Base-by-base conservation (phyloP, 2,329 filamentous ascomycete genomes). In the Calonectria henricotiae region DNA sequence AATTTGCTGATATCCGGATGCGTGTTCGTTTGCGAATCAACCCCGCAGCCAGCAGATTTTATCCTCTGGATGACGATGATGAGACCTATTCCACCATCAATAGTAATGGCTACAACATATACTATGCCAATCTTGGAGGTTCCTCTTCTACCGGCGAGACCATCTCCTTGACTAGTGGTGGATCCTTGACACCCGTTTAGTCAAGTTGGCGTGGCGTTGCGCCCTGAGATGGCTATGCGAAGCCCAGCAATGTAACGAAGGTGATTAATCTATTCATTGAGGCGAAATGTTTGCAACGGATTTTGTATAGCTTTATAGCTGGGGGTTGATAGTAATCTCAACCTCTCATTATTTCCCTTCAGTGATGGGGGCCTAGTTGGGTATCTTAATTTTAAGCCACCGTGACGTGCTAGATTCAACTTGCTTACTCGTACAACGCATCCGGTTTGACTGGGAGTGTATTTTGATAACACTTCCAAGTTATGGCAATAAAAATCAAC, bases 71-170 rank as follows among this genome's bases (percentile, higher is more conserved):
- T 35, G 55, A 62, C 13, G 65, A 62, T 20, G 65, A 67, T 23
- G n/a, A 44, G 1, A 67, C 30, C 32, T 67, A 32, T 43, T 67
- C 65, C 13, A 67, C 62, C 23, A 67, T 67, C n/a, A 61, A 67
- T 43, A 67, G 65, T 35, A 67, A 67, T 20, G 65, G 65, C 15
- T 67, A 62, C 13, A 67, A 54, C 2, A 32, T 67, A 1, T 67
- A 62, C 44, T 67, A 67, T 44, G 35, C 23, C 15, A 67, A 54
- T 11, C 54, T 67, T 11, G 46, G 62, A 12, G 46, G 39, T 20
- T 67, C 55, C 2, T 67, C 55, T n/a, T 62, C 65, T 6, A 46
- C 43, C 15, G 32, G 51, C 7, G 65, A 67, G 55, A 62, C 65
- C 4, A 43, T 67, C 25, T 61, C 55, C 15, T 25, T 67, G 17